Conservation (phyloP, 768 basidiomycete genomes). For the Lactifluus hygrophoroides region DNA sequence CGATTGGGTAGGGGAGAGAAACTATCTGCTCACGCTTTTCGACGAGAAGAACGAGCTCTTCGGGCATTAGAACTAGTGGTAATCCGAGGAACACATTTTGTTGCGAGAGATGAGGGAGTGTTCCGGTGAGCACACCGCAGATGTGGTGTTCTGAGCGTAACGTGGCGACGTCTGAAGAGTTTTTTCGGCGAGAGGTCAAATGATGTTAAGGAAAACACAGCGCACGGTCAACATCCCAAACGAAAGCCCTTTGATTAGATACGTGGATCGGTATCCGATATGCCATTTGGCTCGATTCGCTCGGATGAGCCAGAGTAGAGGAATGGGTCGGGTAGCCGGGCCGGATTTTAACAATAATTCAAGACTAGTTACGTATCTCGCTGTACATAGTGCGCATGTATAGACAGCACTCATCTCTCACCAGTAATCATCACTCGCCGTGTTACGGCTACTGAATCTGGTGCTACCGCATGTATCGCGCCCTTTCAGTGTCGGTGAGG, state of each 20-base stretch:
- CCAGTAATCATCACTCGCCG: too few relatives aligned
- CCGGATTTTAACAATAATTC: too few relatives aligned
- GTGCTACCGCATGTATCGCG: not conserved
- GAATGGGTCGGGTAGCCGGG: too few relatives aligned
- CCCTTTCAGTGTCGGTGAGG: slow-evolving; percentile 11
- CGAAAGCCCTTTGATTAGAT: slow-evolving; percentile 69
- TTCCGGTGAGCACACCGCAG: slow-evolving; percentile 81
- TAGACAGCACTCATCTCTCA: not conserved
- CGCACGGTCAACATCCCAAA: slow-evolving; percentile 85
- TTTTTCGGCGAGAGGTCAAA: not conserved
- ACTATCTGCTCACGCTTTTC: slow-evolving; percentile 55
- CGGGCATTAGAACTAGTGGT: slow-evolving; percentile 82
- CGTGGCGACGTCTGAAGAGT: slow-evolving; percentile 56
- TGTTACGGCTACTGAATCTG: not conserved
- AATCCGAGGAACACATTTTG: slow-evolving; percentile 95
- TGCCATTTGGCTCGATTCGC: not conserved
- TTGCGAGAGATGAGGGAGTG: slow-evolving; percentile 88
- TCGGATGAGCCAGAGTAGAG: too few relatives aligned
- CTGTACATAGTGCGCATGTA: too few relatives aligned
- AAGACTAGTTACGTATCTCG: too few relatives aligned
- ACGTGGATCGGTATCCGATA: slow-evolving; percentile 28
- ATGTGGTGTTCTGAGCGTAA: slow-evolving; percentile 75
- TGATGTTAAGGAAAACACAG: not conserved
- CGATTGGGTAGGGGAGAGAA: not conserved
- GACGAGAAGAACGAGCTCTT: slow-evolving; percentile 85